These are phyloP conservation scores for Dendrocalamus latiflorus DNA, from an alignment of 202 grass and related monocot genomes.

Conservation along the genomic window DNA sequence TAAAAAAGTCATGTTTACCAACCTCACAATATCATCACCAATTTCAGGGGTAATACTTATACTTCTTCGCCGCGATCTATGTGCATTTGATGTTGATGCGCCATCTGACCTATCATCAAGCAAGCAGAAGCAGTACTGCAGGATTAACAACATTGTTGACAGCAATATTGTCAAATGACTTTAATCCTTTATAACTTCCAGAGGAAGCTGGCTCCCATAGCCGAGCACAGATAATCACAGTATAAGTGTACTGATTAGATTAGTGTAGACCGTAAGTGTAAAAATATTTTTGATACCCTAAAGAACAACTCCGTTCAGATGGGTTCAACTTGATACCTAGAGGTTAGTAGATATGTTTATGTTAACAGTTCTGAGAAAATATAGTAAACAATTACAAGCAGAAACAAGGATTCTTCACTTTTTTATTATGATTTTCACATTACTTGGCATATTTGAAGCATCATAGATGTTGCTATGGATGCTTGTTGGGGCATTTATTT, in stretches of 20 bases:
- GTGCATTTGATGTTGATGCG: conserved; percentile 63
- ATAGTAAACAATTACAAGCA: not conserved
- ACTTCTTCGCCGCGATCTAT: conserved; percentile 53
- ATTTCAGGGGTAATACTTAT: conserved; percentile 93
- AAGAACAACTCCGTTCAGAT: not conserved
- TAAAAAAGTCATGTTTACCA: conserved; percentile 29
- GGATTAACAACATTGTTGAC: conserved; percentile 16
- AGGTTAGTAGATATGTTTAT: not conserved
- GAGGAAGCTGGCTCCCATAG: not conserved
- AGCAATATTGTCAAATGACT: not conserved
- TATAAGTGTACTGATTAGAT: not conserved
- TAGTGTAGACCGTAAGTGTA: not conserved
- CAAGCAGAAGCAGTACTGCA: conserved; percentile 26
- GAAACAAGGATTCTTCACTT: not conserved
- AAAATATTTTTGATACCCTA: not conserved
- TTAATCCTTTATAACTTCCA: conserved; percentile 1
- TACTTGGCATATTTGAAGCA: not conserved
- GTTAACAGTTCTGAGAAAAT: not conserved
- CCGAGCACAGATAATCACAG: not conserved
- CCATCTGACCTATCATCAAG: conserved; percentile 79
- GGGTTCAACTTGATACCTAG: not conserved
- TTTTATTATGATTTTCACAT: not conserved
- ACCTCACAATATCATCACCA: conserved; percentile 98
- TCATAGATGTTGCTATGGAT: not conserved
- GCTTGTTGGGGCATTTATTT: not conserved